Evolutionary conservation across 1,284 basidiomycete species (phyloP), one percentile per base, ranked within the genome.

Genomic region (Ceratobasidium sp.): DNA sequence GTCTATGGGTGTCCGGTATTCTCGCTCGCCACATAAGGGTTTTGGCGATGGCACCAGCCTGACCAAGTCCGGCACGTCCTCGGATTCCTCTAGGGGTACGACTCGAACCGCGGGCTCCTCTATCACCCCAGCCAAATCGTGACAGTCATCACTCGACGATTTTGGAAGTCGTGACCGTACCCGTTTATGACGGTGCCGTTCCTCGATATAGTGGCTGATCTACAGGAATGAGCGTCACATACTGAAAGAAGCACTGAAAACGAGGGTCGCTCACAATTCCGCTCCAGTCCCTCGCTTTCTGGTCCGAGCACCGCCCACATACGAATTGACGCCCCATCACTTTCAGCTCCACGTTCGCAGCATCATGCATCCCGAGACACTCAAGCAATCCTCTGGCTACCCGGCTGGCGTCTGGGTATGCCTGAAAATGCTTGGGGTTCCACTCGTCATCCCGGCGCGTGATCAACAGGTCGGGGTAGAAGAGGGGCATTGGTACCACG

Each of bases 281-380:
- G 16, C 27, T 61, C 58, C 58, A 61, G 58, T 41, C 37, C 34
- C n/a, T 6, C n/a, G 34, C 27, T 13, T 31, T 39, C 37, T 24
- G 27, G 39, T 16, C 22, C 3, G 16, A 61, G 58, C 61, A 63
- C 41, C 61, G 22, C 9, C 61, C 61, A 48, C 61, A 63, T 14
- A 48, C 19, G 46, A 63, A 63, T 19, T 41, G 14, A 6, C 39
- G 37, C 16, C 61, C 61, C 61, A 63, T 63, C 5, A 27, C 37
- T 16, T 37, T 41, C 13, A 63, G 61, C 13, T 63, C 39, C 19
- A 48, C 16, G 16, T 63, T 24, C 4, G 61, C 37, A 27, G 61
- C 61, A 63, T 63, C 41, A 5, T 16, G 39, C 39, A 29, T 63
- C 4, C 27, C 41, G 19, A 63, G 16, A 27, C 61, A 63, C 41